Evolutionary conservation across 176 grass and related monocot genomes (phyloP).

Genomic region (Rhynchospora pubera): DNA sequence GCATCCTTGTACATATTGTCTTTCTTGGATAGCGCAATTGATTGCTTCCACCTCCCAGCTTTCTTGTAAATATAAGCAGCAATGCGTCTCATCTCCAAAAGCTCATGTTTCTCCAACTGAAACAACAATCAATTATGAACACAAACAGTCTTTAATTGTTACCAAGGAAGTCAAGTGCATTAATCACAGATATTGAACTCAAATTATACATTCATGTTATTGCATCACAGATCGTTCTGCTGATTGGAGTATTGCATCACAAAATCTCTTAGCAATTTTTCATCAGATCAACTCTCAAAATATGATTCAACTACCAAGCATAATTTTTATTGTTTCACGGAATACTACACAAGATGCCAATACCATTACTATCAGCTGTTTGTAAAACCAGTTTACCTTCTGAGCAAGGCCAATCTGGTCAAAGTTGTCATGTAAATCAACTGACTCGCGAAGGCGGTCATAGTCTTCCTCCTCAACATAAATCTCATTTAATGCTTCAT

Average conservation of each 20-base stretch:
- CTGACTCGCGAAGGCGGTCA: constrained; percentile 75
- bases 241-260: neutral
- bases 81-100: constrained; percentile 93
- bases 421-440: constrained; percentile 92
- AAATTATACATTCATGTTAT: neutral
- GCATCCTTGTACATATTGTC: constrained; percentile 96
- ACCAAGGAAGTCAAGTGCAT: neutral
- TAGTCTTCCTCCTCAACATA: constrained; percentile 97
- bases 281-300: neutral
- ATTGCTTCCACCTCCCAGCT: constrained; percentile 93
- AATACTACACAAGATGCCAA: neutral
- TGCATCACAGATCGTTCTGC: too few relatives aligned
- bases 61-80: constrained; percentile 99
- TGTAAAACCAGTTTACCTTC: constrained; percentile 42
- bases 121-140: neutral
- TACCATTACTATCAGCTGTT: neutral
- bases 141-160: constrained; percentile 2
- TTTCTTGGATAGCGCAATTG: constrained; percentile 89
- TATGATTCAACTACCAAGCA: neutral
- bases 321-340: neutral
- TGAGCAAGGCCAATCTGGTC: constrained; percentile 97
- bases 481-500: constrained; percentile 80
- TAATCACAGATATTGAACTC: neutral
- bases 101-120: constrained; percentile 93
- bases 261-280: neutral